Conservation (phyloP, 1,284 basidiomycete species). For the Pseudozyma sp. region DNA sequence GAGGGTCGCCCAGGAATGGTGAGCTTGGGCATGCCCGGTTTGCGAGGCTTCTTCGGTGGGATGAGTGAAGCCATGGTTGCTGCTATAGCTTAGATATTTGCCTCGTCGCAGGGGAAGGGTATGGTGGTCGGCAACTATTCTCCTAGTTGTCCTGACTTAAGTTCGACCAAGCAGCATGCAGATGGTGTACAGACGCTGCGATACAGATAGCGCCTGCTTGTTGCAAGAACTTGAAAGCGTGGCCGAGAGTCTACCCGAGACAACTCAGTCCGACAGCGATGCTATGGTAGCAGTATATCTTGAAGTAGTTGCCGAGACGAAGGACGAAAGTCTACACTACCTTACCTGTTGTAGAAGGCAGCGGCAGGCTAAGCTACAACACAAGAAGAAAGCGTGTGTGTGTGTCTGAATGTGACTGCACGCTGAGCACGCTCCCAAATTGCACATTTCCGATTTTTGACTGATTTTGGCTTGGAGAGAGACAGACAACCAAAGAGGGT, state of each 20-base stretch:
- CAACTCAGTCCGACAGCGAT: neutral
- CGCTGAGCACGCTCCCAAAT: neutral
- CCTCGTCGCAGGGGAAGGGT: neutral
- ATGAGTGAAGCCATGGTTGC: conserved; percentile 60
- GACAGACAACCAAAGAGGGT: conserved; percentile 4
- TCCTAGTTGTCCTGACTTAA: conserved; percentile 4
- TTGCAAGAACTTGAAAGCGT: neutral
- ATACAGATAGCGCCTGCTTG: neutral
- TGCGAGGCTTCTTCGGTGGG: conserved; percentile 60
- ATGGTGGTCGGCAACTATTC: neutral
- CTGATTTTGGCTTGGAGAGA: neutral
- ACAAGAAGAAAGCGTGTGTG: neutral
- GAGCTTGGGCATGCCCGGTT: conserved; percentile 66
- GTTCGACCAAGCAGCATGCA: conserved; percentile 5
- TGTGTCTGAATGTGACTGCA: neutral
- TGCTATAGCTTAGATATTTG: neutral
- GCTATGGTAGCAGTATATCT: neutral
- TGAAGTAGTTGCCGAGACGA: neutral
- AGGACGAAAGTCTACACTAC: neutral
- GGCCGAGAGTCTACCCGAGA: conserved; percentile 12
- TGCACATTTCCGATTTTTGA: neutral
- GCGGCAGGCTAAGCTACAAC: no score
- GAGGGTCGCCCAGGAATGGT: conserved; percentile 47
- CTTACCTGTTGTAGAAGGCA: neutral
- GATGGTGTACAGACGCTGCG: neutral